Conservation (phyloP, 1,284 basidiomycete species). For the Microstroma glucosiphilum region DNA sequence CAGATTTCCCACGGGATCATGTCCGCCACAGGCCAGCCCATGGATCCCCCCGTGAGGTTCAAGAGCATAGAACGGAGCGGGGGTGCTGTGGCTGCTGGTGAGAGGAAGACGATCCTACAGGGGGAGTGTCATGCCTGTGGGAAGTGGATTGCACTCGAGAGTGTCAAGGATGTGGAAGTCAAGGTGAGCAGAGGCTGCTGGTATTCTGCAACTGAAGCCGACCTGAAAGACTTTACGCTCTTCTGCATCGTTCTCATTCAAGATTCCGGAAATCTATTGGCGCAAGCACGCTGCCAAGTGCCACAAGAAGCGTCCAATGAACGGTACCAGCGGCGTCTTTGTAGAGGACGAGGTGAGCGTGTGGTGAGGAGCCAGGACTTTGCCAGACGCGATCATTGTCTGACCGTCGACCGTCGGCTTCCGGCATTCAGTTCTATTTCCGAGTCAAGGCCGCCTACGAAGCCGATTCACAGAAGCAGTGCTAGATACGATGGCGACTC, state of each 20-base stretch:
- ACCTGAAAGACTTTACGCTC: not conserved
- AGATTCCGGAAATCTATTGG: constrained; percentile 13
- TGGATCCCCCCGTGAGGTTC: constrained; percentile 27
- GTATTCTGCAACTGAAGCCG: not conserved
- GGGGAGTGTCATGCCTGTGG: constrained; percentile 14
- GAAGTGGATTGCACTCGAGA: constrained; percentile 9
- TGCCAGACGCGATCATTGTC: too few species aligned
- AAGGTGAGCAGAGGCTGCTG: constrained; percentile 7
- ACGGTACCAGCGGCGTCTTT: not conserved
- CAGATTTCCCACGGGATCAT: constrained; percentile 33
- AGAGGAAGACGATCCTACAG: constrained; percentile 12
- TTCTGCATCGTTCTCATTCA: not conserved
- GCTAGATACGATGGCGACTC: too few species aligned
- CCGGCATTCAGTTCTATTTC: too few species aligned
- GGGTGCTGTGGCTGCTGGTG: not conserved
- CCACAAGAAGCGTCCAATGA: constrained; percentile 8
- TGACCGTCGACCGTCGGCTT: too few species aligned
- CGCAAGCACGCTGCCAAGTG: constrained; percentile 12
- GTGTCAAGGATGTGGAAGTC: constrained; percentile 2
- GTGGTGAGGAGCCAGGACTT: too few species aligned
- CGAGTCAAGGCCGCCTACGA: too few species aligned
- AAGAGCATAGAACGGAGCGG: constrained; percentile 1
- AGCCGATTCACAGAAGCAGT: too few species aligned
- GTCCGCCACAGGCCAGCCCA: constrained; percentile 20
- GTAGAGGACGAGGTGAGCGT: constrained; percentile 2